Conservation (phyloP, 1,139 yeast genomes). For the Zygosaccharomyces sapae region DNA sequence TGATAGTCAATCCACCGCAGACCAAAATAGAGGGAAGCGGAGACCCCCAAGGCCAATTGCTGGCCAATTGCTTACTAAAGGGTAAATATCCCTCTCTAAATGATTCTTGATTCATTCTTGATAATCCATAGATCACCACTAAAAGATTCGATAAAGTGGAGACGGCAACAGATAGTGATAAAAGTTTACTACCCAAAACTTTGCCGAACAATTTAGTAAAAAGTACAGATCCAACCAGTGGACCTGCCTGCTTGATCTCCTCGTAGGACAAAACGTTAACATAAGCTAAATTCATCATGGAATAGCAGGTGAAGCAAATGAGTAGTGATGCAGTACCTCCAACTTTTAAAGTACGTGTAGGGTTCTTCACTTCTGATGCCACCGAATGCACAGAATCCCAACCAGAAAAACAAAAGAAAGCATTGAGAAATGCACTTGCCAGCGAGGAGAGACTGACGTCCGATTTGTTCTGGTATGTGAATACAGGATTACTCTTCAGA, state of each 20-base stretch:
- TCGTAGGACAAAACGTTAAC: constrained; percentile 51
- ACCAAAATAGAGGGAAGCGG: constrained; percentile 48
- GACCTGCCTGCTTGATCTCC: constrained; percentile 52
- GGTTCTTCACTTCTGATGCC: constrained; percentile 57
- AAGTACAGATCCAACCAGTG: constrained; percentile 54
- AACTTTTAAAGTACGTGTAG: constrained; percentile 51
- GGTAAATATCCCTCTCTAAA: constrained; percentile 63
- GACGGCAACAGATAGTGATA: constrained; percentile 54
- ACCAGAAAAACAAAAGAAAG: constrained; percentile 58
- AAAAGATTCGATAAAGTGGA: constrained; percentile 61
- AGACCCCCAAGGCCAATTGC: constrained; percentile 54
- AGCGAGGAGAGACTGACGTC: constrained; percentile 44
- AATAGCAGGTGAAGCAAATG: constrained; percentile 48
- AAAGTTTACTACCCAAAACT: constrained; percentile 48
- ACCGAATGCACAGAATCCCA: constrained; percentile 64
- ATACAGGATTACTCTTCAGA: constrained; percentile 15
- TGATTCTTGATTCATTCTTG: constrained; percentile 61
- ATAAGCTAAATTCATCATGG: constrained; percentile 54
- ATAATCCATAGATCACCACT: constrained; percentile 56
- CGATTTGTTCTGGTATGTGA: constrained; percentile 28
- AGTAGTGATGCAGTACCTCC: constrained; percentile 57
- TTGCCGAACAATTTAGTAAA: constrained; percentile 55
- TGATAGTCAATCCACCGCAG: constrained; percentile 35
- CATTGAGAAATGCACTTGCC: constrained; percentile 55
- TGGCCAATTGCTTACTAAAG: constrained; percentile 48